Percentiles rank a stretch among this genome's conserved stretches.
phyloP scores from a whole-genome alignment of 2,329 filamentous ascomycete species.

The Colletotrichum eleusines region DNA sequence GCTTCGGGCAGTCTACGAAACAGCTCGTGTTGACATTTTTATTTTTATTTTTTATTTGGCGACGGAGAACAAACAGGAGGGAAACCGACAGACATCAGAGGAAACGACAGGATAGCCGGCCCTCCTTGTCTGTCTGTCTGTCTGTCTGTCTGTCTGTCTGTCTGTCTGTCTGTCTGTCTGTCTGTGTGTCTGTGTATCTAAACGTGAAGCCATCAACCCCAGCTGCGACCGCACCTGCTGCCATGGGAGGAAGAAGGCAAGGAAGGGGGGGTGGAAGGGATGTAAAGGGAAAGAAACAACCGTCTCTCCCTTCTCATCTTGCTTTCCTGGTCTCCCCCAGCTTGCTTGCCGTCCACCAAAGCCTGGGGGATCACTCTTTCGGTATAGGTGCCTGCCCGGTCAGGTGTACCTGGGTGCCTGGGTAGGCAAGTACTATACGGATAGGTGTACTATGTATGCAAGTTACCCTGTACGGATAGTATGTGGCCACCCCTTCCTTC shows the following conservation, averaged over 20 bases:
- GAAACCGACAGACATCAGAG: too few relatives aligned
- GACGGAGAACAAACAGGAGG: not conserved
- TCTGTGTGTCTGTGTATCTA: too few relatives aligned
- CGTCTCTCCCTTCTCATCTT: not conserved
- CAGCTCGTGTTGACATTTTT: not conserved
- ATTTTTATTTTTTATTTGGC: too few relatives aligned
- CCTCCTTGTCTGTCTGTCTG: not conserved
- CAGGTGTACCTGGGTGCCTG: not conserved
- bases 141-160: not conserved
- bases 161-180: not conserved
- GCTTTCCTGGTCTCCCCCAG: too few relatives aligned
- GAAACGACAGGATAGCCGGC: not conserved
- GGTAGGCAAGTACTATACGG: too few relatives aligned
- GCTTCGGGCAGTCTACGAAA: not conserved
- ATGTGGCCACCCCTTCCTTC: not conserved
- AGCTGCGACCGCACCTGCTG: too few relatives aligned
- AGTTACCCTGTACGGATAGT: too few relatives aligned
- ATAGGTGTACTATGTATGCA: not conserved
- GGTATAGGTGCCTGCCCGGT: too few relatives aligned
- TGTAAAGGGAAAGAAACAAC: constrained; percentile 31
- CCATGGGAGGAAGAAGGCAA: not conserved
- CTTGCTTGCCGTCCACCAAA: too few relatives aligned
- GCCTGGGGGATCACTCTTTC: too few relatives aligned
- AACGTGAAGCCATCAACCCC: not conserved
- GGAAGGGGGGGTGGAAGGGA: not conserved